Base-by-base conservation (phyloP, 176 grass and related monocot genomes). In the Avena insularis region DNA sequence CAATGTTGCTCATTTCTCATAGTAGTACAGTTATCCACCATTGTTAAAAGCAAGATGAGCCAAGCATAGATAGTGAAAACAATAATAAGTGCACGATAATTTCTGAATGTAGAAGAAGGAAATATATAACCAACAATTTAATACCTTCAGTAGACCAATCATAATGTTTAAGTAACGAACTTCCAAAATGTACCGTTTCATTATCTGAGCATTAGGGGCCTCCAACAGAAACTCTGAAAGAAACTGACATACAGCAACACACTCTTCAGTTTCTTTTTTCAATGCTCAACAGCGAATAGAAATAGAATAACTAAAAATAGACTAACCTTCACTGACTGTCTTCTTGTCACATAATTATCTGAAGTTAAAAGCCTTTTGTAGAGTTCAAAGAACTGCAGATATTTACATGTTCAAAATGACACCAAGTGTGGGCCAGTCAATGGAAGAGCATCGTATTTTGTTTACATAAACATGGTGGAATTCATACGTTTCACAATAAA, bases 161-260 rank as follows among this genome's bases (percentile, higher is more conserved):
- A 94, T 91, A 66, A 90, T 95, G 79, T 87, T 90, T 49, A 99
- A 94, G 79, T 92, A 92, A 76, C 57, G 83, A 82, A 94, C 91
- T 88, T 99, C 97, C 75, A 91, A 71, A 92, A 99, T 94, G 78
- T 93, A 99, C 49, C 91, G 87, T 87, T 99, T 99, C 97, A 99
- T 97, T 85, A 96, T 96, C 91, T 94, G 97, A 82, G 92, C 64
- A 92, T 99, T 99, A 65, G 94, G 89, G 35, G 90, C 76, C 78
- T 94, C 96, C 90, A 98, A 87, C 38, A 98, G 90, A 89, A 98
- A 98, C 80, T 98, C 96, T 56, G 96, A 98, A 78, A 96, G 94
- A 91, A 99, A 94, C 97, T 99, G 90, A 47, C 60, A 93, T 19
- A 11, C 43, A 80, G 46, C 46, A 81, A 80, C 65, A 79, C 1